Base-by-base conservation (phyloP, 2,329 filamentous ascomycete genomes). In the Septoria linicola region DNA sequence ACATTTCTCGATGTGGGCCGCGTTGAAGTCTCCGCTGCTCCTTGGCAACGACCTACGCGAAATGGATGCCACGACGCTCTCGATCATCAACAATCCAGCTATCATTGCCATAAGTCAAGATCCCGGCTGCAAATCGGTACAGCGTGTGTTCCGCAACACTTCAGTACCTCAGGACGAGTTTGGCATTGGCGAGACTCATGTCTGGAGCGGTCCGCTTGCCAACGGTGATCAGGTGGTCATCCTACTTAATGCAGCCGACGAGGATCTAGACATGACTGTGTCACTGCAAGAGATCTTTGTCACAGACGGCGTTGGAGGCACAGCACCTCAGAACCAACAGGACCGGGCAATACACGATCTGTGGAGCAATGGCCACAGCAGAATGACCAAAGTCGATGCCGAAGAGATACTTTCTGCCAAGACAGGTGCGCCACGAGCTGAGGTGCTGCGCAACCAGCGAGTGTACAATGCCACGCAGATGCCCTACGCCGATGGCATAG, bases 51-150 rank as follows among this genome's bases (percentile, higher is more conserved):
- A 76, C 48, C 65, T 77, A 39, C 64, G 64, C 40, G 25, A 42
- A 2, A 42, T 42, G 40, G 40, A 42, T 30, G 25, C 40, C 16
- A 78, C 30, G 68, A 68, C 19, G 62, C 73, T 1, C 31, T 70
- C 71, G 51, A 77, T 78, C 57, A 66, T 72, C 57, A 71, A 69
- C 41, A 76, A 78, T 57, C 73, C 75, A 0, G 76, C 75, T 31
- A 69, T 78, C 53, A 66, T 79, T 32, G 75, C 76, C n/a, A 65
- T 79, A 50, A 75, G 70, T 51, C 76, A 79, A 54, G 76, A 79
- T 53, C 69, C 74, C 67, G 21, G 40, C 10, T 21, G 40, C 16
- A 42, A 42, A 42, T 21, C 40, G 5, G 40, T 42, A 2, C 27
- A 30, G 23, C 40, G 40, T 30, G 31, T 42, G 4, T 32, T 23